phyloP scores from a whole-genome alignment of 2,329 filamentous ascomycete species.

The Fusarium oxysporum region DNA sequence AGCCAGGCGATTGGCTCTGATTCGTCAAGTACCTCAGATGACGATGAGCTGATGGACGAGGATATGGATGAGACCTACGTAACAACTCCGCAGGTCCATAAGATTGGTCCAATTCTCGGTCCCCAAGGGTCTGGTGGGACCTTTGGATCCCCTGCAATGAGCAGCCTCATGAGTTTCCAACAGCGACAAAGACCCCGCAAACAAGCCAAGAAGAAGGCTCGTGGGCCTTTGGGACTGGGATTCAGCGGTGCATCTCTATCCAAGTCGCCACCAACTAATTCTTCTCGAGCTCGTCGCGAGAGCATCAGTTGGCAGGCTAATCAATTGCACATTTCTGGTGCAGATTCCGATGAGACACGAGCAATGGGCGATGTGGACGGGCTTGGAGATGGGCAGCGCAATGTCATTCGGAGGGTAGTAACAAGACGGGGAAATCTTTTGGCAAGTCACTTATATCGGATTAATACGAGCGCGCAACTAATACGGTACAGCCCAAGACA shows the following conservation, averaged over 20 bases:
- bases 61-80: constrained; percentile 84
- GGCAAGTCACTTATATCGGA: constrained; percentile 62
- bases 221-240: constrained; percentile 62
- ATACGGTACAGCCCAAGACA: constrained; percentile 80
- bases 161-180: constrained; percentile 86
- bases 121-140: constrained; percentile 65
- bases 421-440: constrained; percentile 89
- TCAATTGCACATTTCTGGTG: constrained; percentile 84
- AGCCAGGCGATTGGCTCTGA: constrained; percentile 82
- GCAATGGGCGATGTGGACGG: constrained; percentile 72
- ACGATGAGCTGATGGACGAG: constrained; percentile 77
- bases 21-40: constrained; percentile 78
- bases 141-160: constrained; percentile 77
- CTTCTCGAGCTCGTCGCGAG: constrained; percentile 75
- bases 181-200: constrained; percentile 78
- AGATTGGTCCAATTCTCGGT: constrained; percentile 62
- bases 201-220: constrained; percentile 69
- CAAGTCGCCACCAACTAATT: constrained; percentile 76
- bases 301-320: constrained; percentile 93
- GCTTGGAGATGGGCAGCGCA: constrained; percentile 69
- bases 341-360: constrained; percentile 72
- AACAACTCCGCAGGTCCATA: constrained; percentile 82
- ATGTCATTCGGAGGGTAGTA: constrained; percentile 84
- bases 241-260: constrained; percentile 67
- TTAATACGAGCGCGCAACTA: constrained; percentile 36